Base-by-base conservation (phyloP, 352 stramenopile genomes). In the Pythium aristosporum region DNA sequence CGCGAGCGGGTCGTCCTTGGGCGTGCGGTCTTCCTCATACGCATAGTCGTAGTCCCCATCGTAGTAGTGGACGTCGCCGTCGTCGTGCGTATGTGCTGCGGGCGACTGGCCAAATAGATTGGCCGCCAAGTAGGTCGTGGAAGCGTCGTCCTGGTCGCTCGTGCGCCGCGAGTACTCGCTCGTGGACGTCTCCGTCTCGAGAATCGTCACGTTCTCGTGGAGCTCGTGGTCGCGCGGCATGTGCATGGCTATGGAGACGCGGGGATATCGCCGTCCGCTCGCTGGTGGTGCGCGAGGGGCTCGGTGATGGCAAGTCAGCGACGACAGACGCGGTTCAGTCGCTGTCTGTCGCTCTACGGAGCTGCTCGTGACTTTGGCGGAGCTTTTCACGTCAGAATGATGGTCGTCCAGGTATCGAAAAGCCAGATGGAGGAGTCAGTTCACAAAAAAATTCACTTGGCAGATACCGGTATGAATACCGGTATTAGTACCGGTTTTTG, bases 131-230 rank as follows among this genome's bases (percentile, higher is more conserved):
- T 73, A 74, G 41, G 64, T 57, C 23, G 70, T 70, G 20, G 71
- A 77, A 20, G 61, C 57, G 46, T 47, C 63, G 42, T 63, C 57
- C 25, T 47, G 60, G 47, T 63, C 71, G 43, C 55, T 59, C 28
- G 43, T 52, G 57, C 52, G 60, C 39, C 52, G 46, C 13, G 63
- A 48, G 54, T 66, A 69, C 32, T 56, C 61, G 20, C 65, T 69
- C 20, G 61, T 48, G 46, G 51, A 67, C 3, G 61, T 74, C 30
- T 74, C 70, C 8, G 61, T 76, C 58, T 76, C 70, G 47, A 76
- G 66, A 47, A 76, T 66, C 49, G 66, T 69, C 15, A 76, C 56
- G 66, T 71, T 71, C 8, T 64, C 41, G 37, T 63, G 49, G 20
- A 18, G 9, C 30, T 46, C 39, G 34, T 36, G 37, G 16, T 21